Percentiles rank a stretch among this genome's conserved stretches.
These are phyloP conservation scores for Phytopythium helicoides DNA, from an alignment of 352 stramenopile genomes.

Conservation along the genomic window DNA sequence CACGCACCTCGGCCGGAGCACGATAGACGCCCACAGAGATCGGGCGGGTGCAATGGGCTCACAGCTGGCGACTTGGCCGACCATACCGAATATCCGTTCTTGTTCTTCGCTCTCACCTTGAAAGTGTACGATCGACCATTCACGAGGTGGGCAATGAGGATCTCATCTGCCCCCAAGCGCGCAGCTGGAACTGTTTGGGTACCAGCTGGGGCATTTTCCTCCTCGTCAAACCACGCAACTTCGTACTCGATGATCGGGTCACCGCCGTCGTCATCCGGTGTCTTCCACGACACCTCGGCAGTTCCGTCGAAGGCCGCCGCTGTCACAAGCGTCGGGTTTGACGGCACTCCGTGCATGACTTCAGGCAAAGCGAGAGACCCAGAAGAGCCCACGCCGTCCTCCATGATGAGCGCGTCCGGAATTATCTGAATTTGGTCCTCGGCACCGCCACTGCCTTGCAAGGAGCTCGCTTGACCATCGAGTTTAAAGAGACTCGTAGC, in stretches of 20 bases:
- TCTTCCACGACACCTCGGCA: slow-evolving; percentile 61
- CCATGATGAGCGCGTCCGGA: slow-evolving; percentile 1
- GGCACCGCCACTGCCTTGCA: not conserved
- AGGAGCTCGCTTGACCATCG: too few species aligned
- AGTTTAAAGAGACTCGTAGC: not conserved
- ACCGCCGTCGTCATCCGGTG: slow-evolving; percentile 58
- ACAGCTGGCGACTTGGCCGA: slow-evolving; percentile 70
- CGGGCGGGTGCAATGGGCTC: slow-evolving; percentile 63
- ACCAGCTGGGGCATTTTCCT: slow-evolving; percentile 33
- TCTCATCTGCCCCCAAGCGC: not conserved
- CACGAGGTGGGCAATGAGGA: slow-evolving; percentile 40
- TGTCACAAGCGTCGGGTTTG: slow-evolving; percentile 55
- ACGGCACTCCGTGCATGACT: slow-evolving; percentile 56
- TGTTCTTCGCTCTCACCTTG: slow-evolving; percentile 65
- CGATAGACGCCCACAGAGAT: slow-evolving; percentile 58
- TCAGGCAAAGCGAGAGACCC: slow-evolving; percentile 5
- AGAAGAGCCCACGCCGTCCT: not conserved
- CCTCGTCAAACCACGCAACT: slow-evolving; percentile 58
- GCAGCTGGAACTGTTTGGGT: slow-evolving; percentile 28
- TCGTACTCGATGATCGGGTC: slow-evolving; percentile 63
- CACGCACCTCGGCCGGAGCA: slow-evolving; percentile 67
- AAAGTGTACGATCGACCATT: slow-evolving; percentile 71
- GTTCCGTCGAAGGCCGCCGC: slow-evolving; percentile 48
- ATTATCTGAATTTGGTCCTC: not conserved
- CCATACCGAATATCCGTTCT: slow-evolving; percentile 63